A percentile compares a stretch with the other conserved stretches of the same genome.
phyloP scores from a whole-genome alignment of 1,284 basidiomycete genomes.

The Sanghuangporus sanghuang region DNA sequence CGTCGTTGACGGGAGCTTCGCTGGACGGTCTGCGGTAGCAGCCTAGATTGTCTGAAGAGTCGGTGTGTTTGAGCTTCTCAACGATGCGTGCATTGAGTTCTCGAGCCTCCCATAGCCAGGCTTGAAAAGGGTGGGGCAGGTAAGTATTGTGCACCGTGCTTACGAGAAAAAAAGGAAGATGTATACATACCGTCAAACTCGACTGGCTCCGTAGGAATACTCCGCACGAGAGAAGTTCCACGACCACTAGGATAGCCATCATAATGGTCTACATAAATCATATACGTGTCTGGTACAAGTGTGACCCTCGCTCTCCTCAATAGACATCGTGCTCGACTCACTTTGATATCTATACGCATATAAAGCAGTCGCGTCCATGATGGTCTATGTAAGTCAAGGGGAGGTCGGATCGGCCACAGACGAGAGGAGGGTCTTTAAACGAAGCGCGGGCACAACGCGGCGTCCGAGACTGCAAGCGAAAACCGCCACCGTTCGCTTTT shows the following conservation, averaged over 20 bases:
- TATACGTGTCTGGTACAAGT: neutral
- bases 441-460: neutral
- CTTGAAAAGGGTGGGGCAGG: neutral
- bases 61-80: neutral
- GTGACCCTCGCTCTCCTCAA: neutral
- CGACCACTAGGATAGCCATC: slow-evolving; percentile 5
- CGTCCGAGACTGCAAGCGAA: too few species aligned
- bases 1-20: neutral
- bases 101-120: neutral
- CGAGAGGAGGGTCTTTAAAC: neutral
- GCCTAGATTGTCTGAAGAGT: neutral
- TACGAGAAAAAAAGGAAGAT: neutral
- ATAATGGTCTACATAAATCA: neutral
- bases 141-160: neutral
- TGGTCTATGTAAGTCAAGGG: neutral
- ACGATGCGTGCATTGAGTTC: neutral
- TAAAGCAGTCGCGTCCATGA: neutral
- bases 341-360: neutral
- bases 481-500: too few species aligned
- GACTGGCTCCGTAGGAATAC: neutral
- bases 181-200: neutral
- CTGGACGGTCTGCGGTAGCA: neutral
- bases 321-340: neutral
- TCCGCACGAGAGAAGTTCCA: neutral
- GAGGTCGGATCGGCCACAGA: neutral